Percentiles rank a stretch among this genome's conserved stretches.
These are phyloP conservation scores for Trametes cingulata DNA, from an alignment of 768 basidiomycete genomes.

Conservation along the genomic window DNA sequence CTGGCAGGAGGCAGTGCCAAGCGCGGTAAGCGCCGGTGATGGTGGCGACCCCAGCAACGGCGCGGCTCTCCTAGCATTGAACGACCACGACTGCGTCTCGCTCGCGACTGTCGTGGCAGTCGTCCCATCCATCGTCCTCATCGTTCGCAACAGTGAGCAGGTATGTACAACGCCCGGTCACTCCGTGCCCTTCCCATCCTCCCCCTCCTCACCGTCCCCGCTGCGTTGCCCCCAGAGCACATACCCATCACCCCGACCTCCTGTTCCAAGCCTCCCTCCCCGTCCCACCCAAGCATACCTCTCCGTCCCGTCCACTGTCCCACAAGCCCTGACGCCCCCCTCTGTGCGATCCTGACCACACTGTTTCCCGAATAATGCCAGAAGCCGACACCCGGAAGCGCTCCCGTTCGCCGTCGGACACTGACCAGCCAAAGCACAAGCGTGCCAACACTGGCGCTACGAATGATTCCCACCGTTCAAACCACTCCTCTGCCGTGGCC, in stretches of 20 bases:
- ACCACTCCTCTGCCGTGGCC: constrained; percentile 38
- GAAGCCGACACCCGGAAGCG: constrained; percentile 87
- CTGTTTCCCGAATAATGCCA: constrained; percentile 69
- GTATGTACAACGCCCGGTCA: constrained; percentile 16
- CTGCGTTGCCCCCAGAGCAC: constrained; percentile 20
- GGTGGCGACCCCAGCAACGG: constrained; percentile 9
- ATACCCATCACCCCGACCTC: constrained; percentile 25
- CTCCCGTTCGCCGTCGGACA: constrained; percentile 83
- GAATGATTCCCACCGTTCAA: constrained; percentile 52
- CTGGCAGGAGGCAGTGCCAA: constrained; percentile 9
- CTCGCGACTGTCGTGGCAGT: constrained; percentile 2
- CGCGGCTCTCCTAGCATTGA: constrained; percentile 6
- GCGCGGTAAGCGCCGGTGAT: constrained; percentile 8
- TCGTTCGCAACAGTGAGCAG: constrained; percentile 19
- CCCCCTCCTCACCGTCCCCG: constrained; percentile 24
- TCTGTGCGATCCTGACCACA: constrained; percentile 32
- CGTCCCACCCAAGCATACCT: constrained; percentile 16
- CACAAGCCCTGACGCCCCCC: constrained; percentile 31
- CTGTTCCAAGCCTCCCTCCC: constrained; percentile 23
- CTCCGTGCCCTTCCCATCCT: constrained; percentile 26
- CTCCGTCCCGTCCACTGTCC: constrained; percentile 25
- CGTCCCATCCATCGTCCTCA: constrained; percentile 14
- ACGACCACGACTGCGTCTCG: constrained; percentile 11
- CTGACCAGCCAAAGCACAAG: constrained; percentile 79
- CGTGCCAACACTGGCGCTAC: constrained; percentile 80